Evolutionary conservation across 495 filamentous ascomycete genomes (phyloP).

Genomic region (Bombardia bombarda): DNA sequence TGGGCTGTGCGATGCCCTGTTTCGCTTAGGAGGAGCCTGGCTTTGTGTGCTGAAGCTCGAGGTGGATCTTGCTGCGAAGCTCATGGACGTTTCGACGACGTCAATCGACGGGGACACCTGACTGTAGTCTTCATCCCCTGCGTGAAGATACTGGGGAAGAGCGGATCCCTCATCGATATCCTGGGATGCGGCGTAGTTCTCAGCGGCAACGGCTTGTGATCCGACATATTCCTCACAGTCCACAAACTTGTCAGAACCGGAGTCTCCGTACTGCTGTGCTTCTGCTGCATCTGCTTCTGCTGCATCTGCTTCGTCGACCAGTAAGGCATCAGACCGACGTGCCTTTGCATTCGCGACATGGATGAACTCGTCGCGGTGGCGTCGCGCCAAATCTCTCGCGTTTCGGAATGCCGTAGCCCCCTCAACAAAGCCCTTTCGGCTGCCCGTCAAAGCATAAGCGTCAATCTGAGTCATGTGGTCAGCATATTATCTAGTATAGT

Average conservation of each 20-base stretch:
- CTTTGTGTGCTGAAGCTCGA: background rate
- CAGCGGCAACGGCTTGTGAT: slow-evolving; percentile 5
- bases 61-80: slow-evolving; percentile 8
- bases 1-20: background rate
- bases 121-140: slow-evolving; percentile 7
- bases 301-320: background rate
- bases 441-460: no score
- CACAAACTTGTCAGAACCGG: background rate
- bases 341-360: no score
- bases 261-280: background rate
- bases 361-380: no score
- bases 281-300: background rate
- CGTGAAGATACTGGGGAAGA: slow-evolving; percentile 5
- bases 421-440: no score
- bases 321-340: no score
- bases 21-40: background rate
- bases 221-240: background rate
- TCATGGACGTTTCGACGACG: slow-evolving; percentile 4
- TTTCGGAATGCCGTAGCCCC: no score
- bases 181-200: slow-evolving; percentile 7
- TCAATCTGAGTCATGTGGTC: no score
- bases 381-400: no score
- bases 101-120: slow-evolving; percentile 5
- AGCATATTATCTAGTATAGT: slow-evolving; percentile 1
- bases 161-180: background rate